Base-by-base conservation (phyloP, 768 basidiomycete genomes). In the Trametopsis cervina region DNA sequence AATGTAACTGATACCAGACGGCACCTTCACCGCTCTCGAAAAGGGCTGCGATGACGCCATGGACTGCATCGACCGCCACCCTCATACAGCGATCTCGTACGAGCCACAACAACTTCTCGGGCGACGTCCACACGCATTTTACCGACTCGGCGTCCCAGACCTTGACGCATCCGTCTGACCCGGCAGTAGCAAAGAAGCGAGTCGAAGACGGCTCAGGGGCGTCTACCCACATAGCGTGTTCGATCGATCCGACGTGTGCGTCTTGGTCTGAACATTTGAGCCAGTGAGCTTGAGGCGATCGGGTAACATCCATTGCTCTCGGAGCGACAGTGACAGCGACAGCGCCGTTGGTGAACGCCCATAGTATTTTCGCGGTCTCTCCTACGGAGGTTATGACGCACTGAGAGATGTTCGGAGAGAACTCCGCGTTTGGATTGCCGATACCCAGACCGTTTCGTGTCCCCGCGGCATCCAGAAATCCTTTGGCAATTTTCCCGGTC, bases 341-440 rank as follows among this genome's bases (percentile, higher is more conserved):
- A 46, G 81, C 78, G 23, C 89, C 89, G 42, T 73, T 77, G 21
- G 71, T 67, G 56, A 78, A 83, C 3, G 88, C 89, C 89, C 89
- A 91, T 4, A 78, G 66, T 11, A 86, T 70, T 46, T 77, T 79
- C 9, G 77, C 86, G 0, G 81, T 80, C 4, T 77, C 76, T 3
- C 83, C 82, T 21, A 78, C 76, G 0, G 85, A 81, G 15, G 73
- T 57, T 20, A 89, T 64, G 3, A 70, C 65, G 50, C 81, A 83
- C 0, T 71, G 61, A 12, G 81, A 77, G 10, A 88, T 72, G 44
- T 87, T 72, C 2, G 85, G 84, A 1, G 76, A 72, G 52, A 89
- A 83, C 56, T 89, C 85, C 11, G 76, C 75, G 54, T 88, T 87
- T 3, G 84, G 85, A 55, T 89, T 88, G 3, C 83, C 83, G 44